Evolutionary conservation across 257 asterid species (phyloP).

Genomic region (Lavandula angustifolia): DNA sequence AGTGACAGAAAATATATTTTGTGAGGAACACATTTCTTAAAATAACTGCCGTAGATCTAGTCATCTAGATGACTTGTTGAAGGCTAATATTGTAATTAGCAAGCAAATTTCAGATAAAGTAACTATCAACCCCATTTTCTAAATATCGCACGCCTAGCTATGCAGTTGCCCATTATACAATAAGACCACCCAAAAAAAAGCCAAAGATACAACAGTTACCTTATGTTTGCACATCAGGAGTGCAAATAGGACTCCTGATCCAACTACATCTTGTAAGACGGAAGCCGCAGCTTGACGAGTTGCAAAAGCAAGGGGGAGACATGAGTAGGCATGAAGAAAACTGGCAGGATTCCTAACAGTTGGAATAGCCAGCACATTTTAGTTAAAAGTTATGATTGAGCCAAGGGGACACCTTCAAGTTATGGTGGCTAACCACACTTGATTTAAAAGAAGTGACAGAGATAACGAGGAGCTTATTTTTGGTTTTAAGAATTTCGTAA

Average conservation of each 20-base stretch:
- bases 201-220: conserved; percentile 47
- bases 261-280: conserved; percentile 88
- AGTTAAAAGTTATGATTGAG: conserved; percentile 21
- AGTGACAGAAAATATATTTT: too few relatives aligned
- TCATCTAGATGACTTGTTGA: background rate
- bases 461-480: conserved; percentile 7
- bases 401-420: background rate
- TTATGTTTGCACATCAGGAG: conserved; percentile 92
- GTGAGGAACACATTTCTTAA: too few relatives aligned
- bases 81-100: conserved; percentile 3
- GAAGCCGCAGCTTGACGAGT: conserved; percentile 97
- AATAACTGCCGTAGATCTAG: too few relatives aligned
- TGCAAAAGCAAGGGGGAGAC: conserved; percentile 82
- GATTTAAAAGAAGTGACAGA: background rate
- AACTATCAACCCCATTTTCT: background rate
- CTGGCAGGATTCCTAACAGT: conserved; percentile 88
- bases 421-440: too few relatives aligned
- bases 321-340: conserved; percentile 95
- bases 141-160: background rate
- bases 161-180: conserved; percentile 13
- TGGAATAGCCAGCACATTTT: conserved; percentile 27
- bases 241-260: conserved; percentile 87
- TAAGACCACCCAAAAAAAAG: conserved; percentile 3
- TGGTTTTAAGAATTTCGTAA: background rate
- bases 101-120: conserved; percentile 15